Evolutionary conservation across 805 yeast species (phyloP), one percentile per base, ranked within the genome.

Genomic region (Yarrowia sp.): DNA sequence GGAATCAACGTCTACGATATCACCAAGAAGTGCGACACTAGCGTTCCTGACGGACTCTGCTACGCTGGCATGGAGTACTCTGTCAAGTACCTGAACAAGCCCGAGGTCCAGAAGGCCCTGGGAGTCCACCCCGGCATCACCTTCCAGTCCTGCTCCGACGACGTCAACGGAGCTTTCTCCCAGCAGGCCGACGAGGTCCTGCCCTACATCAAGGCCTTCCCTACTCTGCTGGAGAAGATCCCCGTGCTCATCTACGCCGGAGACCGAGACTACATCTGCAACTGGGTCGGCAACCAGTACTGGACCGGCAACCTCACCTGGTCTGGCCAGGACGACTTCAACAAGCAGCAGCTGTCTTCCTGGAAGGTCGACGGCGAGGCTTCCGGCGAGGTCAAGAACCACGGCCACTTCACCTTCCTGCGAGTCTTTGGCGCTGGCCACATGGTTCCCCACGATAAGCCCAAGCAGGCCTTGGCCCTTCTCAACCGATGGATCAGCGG

Each of bases 191-290:
- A 86, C 73, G 82, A 84, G 79, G 76, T 78, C 78, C 80, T 78
- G 68, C 89, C 90, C 14, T 84, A 78, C 78, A 82, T 81, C 71
- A 79, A 79, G 66, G 63, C 69, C 25, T 84, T 83, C 58, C 84
- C 83, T 63, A 82, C 82, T 47, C 77, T 85, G 64, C 79, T 90
- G 68, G 86, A 88, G 69, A 29, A 41, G 27, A 70, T 90, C 51
- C 96, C 97, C 16, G 92, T 90, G 6, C 80, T 91, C 69, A 82
- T 90, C 65, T 91, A 90, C 69, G 97, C 97, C 16, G 97, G 97
- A 71, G 96, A 90, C 73, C 88, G 90, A 74, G 97, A 90, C 74
- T 90, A 81, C 74, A 90, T 90, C 70, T 90, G 97, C 76, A 90
- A 90, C 77, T 90, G 97, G 94, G 78, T 90, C 65, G 97, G 97